Conservation (phyloP, 768 basidiomycete genomes). For the Termitomyces sp. region DNA sequence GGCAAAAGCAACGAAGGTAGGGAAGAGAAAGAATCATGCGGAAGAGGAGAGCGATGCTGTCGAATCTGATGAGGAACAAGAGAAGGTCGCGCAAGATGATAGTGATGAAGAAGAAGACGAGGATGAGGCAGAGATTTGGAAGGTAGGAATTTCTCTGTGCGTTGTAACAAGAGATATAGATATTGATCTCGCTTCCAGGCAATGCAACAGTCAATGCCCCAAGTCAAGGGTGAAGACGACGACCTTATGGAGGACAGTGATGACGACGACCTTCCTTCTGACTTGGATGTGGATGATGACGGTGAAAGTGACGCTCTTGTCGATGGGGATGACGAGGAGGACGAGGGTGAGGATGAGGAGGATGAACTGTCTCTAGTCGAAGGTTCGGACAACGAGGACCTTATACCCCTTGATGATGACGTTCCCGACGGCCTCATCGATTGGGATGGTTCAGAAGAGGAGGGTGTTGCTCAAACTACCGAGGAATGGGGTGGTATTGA, state of each 20-base stretch:
- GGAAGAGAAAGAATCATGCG: constrained; percentile 27
- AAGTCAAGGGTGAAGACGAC: constrained; percentile 42
- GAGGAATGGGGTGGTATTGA: constrained; percentile 55
- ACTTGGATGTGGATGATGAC: constrained; percentile 27
- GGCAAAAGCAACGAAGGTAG: constrained; percentile 36
- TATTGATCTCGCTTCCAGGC: constrained; percentile 41
- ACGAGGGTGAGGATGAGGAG: constrained; percentile 37
- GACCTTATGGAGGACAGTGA: constrained; percentile 33
- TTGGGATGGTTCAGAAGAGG: constrained; percentile 51
- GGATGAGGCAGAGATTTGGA: constrained; percentile 82
- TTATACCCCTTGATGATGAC: constrained; percentile 53
- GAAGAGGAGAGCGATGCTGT: constrained; percentile 32
- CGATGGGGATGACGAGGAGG: constrained; percentile 27
- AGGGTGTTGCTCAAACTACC: constrained; percentile 30
- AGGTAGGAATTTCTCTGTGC: constrained; percentile 41
- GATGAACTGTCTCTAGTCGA: constrained; percentile 54
- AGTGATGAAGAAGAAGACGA: constrained; percentile 40
- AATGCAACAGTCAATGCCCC: constrained; percentile 86
- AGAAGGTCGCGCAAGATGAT: constrained; percentile 32
- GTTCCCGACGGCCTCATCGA: constrained; percentile 54
- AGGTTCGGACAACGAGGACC: constrained; percentile 67
- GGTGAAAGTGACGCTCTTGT: constrained; percentile 18
- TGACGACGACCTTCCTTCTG: constrained; percentile 22
- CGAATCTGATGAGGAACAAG: constrained; percentile 40
- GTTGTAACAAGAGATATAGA: not conserved